phyloP scores from a whole-genome alignment of 345 rosid species.

The Salix viminalis region DNA sequence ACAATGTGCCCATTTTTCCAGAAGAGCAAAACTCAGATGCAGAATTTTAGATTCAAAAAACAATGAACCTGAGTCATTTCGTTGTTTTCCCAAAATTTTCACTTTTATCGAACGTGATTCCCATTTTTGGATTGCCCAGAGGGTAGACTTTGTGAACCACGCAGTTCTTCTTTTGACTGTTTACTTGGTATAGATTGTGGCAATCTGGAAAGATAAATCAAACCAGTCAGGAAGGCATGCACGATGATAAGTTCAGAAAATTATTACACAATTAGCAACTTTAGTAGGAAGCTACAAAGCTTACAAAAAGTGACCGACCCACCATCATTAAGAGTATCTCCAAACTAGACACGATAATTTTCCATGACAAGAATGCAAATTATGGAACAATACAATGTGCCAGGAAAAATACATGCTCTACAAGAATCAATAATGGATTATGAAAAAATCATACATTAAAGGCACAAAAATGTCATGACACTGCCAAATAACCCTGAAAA shows the following conservation, averaged over 20 bases:
- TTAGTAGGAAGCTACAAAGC: background rate
- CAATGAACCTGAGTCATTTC: background rate
- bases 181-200: slow-evolving; percentile 25
- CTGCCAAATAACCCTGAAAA: background rate
- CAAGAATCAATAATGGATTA: background rate
- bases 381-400: background rate
- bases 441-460: background rate
- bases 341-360: background rate
- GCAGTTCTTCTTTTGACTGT: slow-evolving; percentile 24
- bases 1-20: background rate
- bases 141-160: slow-evolving; percentile 14
- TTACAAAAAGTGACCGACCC: background rate
- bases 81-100: background rate
- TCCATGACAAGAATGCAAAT: background rate
- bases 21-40: background rate
- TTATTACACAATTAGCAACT: background rate
- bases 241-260: background rate
- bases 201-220: slow-evolving; percentile 21
- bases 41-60: background rate
- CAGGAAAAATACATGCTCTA: background rate
- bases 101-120: slow-evolving; percentile 16
- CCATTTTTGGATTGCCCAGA: slow-evolving; percentile 25
- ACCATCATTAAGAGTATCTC: background rate
- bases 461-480: background rate
- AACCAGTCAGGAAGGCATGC: background rate